Evolutionary conservation across 129 eudicot genomes (phyloP), one percentile per base, ranked within the genome.

Genomic region (Helianthus annuus): DNA sequence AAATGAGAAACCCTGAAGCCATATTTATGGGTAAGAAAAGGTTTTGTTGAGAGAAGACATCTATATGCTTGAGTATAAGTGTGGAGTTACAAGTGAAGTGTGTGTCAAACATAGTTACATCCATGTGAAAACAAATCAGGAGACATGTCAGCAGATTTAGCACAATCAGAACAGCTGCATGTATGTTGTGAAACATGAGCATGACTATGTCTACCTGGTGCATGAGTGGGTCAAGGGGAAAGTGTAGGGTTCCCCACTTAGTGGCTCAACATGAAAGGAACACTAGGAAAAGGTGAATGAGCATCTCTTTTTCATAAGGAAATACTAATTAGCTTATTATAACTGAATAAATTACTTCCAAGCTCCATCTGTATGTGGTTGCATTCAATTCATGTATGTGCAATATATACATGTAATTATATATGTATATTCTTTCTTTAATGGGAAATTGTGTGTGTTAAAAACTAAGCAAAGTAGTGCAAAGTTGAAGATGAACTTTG

Each of bases 11-110:
- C 2, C 53, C 4, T 2, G 53, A 48, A 48, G 3, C 53, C n/a
- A 48, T 48, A 71, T 48, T 9, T 48, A 48, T 48, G 15, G 46
- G 46, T 46, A 55, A 22, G 53, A 9, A 11, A 56, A 71, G 22
- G 22, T 0, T 19, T 19, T 19, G 22, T 19, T 19, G 22, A 19
- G 34, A 58, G 44, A 57, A 19, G 54, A 39, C 22, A 4, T 13
- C 11, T 53, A 0, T 17, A 70, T 38, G 54, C 80, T 68, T 70
- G 54, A 44, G 79, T n/a, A 51, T 53, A 72, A 83, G 84, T 64
- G 80, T 76, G 80, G 64, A 48, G 53, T 14, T 69, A 22, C 11
- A 52, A 59, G 64, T 4, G 53, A 49, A 61, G 52, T 45, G 48
- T 36, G 81, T 77, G 81, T 15, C 72, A 16, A 44, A 44, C 61